Percentiles rank a stretch among this genome's conserved stretches.
phyloP scores from a whole-genome alignment of 1,284 basidiomycete genomes.

The Cerrena zonata region DNA sequence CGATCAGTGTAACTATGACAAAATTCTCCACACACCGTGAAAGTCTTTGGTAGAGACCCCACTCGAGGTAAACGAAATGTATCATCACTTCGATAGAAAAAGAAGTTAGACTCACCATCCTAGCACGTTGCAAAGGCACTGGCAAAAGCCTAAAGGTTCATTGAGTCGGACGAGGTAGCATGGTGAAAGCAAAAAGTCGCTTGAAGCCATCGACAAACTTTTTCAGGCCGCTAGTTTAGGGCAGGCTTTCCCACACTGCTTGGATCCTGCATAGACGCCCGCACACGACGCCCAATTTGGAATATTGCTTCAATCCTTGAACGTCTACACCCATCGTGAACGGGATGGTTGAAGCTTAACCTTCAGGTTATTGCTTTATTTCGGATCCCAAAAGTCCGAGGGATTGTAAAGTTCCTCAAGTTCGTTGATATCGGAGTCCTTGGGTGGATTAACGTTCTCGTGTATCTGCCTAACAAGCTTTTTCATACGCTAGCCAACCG shows the following conservation, averaged over 20 bases:
- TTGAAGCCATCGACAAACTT: background rate
- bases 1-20: conserved; percentile 89
- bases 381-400: too few relatives aligned
- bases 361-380: background rate
- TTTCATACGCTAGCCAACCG: background rate
- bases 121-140: background rate
- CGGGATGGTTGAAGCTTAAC: background rate
- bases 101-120: background rate
- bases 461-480: background rate
- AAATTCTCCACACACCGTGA: conserved; percentile 44
- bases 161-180: background rate
- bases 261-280: background rate
- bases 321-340: background rate
- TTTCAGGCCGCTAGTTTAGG: background rate
- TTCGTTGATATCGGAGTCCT: too few relatives aligned
- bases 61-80: conserved; percentile 43
- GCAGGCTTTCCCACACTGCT: background rate
- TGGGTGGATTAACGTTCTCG: background rate
- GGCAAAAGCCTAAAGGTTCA: background rate
- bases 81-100: conserved; percentile 49
- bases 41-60: conserved; percentile 35
- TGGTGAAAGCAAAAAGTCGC: background rate
- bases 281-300: too few relatives aligned
- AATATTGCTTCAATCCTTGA: background rate
- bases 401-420: too few relatives aligned